Evolutionary conservation across 306 rosid genomes (phyloP), one percentile per base, ranked within the genome.

Genomic region (Leucaena leucocephala): DNA sequence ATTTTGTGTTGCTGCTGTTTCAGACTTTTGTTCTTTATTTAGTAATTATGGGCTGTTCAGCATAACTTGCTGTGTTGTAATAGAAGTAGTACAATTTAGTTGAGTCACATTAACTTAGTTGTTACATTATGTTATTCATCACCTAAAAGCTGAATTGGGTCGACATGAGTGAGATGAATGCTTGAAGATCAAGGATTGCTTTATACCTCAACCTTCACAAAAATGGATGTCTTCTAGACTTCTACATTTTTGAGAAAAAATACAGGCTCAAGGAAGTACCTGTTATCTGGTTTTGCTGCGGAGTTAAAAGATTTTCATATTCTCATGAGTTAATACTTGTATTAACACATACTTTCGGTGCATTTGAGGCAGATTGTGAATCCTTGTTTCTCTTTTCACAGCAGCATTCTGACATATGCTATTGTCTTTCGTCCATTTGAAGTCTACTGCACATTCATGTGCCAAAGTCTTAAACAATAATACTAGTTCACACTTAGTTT

Each of bases 301-400:
- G 63, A n/a, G 34, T 57, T 57, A n/a, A 8, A 54, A 17, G 59
- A 7, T 19, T 21, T 19, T 19, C 22, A 17, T 57, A n/a, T 57
- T 19, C 34, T 57, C 34, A 57, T 57, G 63, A 10, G 5, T 14
- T 58, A 19, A 22, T 6, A 58, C 35, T 39, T 63, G 46, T 19
- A 65, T 65, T 65, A 7, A 10, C 13, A 42, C 71, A 38, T 65
- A 40, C 9, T 65, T 65, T 13, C 10, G 42, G 6, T 33, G 76
- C 62, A 42, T 76, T 71, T 62, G 75, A 63, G 72, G 55, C 3
- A 61, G 36, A 16, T 65, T 64, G 58, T 54, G 34, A 19, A 43
- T 39, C 33, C 13, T 45, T 38, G 67, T 68, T 65, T 63, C 10
- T 38, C 54, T 39, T 33, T 61, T 40, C 7, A 40, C 17, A 3